Evolutionary conservation across 2,329 filamentous ascomycete genomes (phyloP).

Genomic region (Coniella vitis): DNA sequence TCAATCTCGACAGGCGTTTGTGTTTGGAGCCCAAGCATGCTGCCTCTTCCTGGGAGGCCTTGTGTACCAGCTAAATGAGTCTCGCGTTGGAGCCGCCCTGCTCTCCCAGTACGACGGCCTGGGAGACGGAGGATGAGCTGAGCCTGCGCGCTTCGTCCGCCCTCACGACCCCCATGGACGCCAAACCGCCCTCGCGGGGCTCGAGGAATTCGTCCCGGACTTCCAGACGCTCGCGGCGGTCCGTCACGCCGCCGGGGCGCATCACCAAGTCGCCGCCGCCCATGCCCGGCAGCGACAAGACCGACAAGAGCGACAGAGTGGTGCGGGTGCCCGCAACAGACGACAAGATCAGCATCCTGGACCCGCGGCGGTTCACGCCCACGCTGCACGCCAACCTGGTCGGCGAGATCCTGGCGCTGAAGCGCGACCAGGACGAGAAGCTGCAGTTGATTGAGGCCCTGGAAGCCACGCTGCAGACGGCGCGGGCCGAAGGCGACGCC

Average conservation of each 20-base stretch:
- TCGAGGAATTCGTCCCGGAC: constrained; percentile 64
- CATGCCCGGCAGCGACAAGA: constrained; percentile 34
- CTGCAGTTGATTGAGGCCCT: constrained; percentile 78
- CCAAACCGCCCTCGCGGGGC: constrained; percentile 34
- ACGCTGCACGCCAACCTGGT: constrained; percentile 92
- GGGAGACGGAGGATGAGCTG: constrained; percentile 60
- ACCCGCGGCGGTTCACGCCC: constrained; percentile 88
- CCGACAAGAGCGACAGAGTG: constrained; percentile 42
- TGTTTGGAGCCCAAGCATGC: neutral
- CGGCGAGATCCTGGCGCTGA: constrained; percentile 81
- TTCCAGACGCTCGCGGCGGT: constrained; percentile 56
- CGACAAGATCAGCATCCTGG: constrained; percentile 67
- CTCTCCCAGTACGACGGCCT: constrained; percentile 40
- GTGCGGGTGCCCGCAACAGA: constrained; percentile 56
- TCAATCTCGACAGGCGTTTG: neutral
- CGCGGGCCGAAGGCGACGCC: constrained; percentile 67
- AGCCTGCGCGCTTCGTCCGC: constrained; percentile 48
- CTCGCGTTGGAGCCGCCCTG: neutral
- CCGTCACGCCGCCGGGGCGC: constrained; percentile 54
- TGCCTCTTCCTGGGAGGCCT: neutral
- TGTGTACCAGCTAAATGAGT: neutral
- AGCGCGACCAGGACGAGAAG: constrained; percentile 87
- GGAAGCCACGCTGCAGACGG: constrained; percentile 65
- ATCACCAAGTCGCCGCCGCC: constrained; percentile 54
- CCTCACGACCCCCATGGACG: constrained; percentile 64